Conservation (phyloP, 2,329 filamentous ascomycete genomes). For the Canariomyces notabilis region DNA sequence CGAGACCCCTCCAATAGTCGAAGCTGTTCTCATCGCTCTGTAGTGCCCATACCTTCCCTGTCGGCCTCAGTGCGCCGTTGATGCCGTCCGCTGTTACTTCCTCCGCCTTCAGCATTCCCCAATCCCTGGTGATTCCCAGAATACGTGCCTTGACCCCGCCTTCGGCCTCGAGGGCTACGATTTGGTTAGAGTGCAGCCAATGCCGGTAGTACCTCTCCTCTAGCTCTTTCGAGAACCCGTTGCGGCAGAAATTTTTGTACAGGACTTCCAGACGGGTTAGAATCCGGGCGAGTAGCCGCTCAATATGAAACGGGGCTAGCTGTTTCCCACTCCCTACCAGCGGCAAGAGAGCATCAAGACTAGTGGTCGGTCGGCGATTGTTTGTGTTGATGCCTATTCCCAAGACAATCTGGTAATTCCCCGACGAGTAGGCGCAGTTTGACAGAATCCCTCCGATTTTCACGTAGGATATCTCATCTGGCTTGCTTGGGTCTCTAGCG, state of each 20-base stretch:
- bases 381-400: slow-evolving; percentile 83
- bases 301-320: slow-evolving; percentile 59
- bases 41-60: slow-evolving; percentile 73
- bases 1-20: slow-evolving; percentile 87
- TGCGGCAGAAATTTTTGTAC: slow-evolving; percentile 67
- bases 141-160: slow-evolving; percentile 71
- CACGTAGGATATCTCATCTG: slow-evolving; percentile 53
- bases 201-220: slow-evolving; percentile 72
- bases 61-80: slow-evolving; percentile 43
- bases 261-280: slow-evolving; percentile 72
- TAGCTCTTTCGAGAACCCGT: slow-evolving; percentile 69
- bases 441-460: slow-evolving; percentile 94
- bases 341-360: slow-evolving; percentile 68
- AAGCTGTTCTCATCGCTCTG: slow-evolving; percentile 98
- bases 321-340: slow-evolving; percentile 33
- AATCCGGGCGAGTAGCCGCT: slow-evolving; percentile 77
- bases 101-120: slow-evolving; percentile 79
- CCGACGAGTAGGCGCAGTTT: slow-evolving; percentile 74
- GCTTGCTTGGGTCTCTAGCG: slow-evolving; percentile 58
- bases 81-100: slow-evolving; percentile 68
- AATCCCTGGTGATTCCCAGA: slow-evolving; percentile 84
- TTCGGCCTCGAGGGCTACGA: slow-evolving; percentile 72
- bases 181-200: slow-evolving; percentile 79
- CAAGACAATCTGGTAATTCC: slow-evolving; percentile 77
- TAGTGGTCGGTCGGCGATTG: slow-evolving; percentile 82